Conservation (phyloP, 2,329 filamentous ascomycete species). For the Corynespora cassiicola region DNA sequence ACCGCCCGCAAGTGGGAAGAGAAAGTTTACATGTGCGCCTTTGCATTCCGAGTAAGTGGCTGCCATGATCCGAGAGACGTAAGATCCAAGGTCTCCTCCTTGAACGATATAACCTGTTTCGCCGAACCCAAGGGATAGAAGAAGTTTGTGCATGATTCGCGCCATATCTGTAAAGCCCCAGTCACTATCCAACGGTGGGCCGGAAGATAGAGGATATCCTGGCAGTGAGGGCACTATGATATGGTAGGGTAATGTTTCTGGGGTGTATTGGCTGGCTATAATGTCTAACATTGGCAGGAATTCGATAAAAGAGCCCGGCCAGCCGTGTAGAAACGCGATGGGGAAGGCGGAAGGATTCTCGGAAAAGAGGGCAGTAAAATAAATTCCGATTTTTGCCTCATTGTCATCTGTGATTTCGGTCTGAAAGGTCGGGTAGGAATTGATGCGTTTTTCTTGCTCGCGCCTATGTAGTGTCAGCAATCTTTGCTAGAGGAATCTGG, state of each 20-base stretch:
- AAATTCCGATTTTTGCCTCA: slow-evolving; percentile 49
- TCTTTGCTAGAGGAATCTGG: not conserved
- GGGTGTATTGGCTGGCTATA: slow-evolving; percentile 56
- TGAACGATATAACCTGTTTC: slow-evolving; percentile 58
- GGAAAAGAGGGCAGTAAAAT: slow-evolving; percentile 64
- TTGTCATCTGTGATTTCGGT: slow-evolving; percentile 49
- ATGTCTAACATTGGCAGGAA: slow-evolving; percentile 60
- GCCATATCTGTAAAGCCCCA: slow-evolving; percentile 51
- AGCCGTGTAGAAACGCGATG: slow-evolving; percentile 61
- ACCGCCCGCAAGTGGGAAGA: slow-evolving; percentile 26
- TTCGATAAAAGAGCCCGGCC: slow-evolving; percentile 62
- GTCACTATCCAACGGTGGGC: slow-evolving; percentile 54
- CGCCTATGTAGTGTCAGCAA: slow-evolving; percentile 29
- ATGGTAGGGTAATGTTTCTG: slow-evolving; percentile 62
- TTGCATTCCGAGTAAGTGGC: slow-evolving; percentile 55
- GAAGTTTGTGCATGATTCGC: slow-evolving; percentile 57
- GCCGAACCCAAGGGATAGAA: slow-evolving; percentile 61
- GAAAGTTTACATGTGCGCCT: slow-evolving; percentile 45
- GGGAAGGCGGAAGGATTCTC: slow-evolving; percentile 57
- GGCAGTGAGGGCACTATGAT: slow-evolving; percentile 63
- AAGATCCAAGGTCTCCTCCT: slow-evolving; percentile 63
- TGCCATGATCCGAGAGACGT: slow-evolving; percentile 52
- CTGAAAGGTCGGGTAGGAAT: slow-evolving; percentile 59
- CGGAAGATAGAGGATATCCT: slow-evolving; percentile 60
- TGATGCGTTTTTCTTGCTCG: slow-evolving; percentile 51